phyloP scores from a whole-genome alignment of 805 yeast species.

The Saturnispora halmiae region DNA sequence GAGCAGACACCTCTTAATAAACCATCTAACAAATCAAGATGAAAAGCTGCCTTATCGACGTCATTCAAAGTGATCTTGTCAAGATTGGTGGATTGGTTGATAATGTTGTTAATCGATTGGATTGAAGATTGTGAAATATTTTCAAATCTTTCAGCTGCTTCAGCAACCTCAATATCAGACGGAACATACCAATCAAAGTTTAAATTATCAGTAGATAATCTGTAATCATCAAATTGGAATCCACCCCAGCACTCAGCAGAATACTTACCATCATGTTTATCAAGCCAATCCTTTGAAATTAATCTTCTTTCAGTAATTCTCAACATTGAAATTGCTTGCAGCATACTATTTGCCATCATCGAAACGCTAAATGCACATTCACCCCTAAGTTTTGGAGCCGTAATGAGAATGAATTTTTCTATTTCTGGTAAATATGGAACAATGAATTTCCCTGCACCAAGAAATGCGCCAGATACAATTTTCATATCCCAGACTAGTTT shows the following conservation, averaged over 20 bases:
- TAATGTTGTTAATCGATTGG: slow-evolving; percentile 43
- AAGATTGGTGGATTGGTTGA: slow-evolving; percentile 41
- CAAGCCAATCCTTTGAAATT: slow-evolving; percentile 37
- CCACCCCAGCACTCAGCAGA: slow-evolving; percentile 67
- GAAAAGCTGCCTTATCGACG: slow-evolving; percentile 20
- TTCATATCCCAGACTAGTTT: slow-evolving; percentile 62
- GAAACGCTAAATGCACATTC: slow-evolving; percentile 55
- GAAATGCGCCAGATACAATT: slow-evolving; percentile 58
- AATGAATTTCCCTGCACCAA: slow-evolving; percentile 52
- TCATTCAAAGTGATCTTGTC: slow-evolving; percentile 19
- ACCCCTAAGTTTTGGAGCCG: slow-evolving; percentile 39
- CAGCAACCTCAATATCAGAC: slow-evolving; percentile 39
- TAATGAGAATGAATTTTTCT: slow-evolving; percentile 36
- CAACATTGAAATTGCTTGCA: slow-evolving; percentile 55
- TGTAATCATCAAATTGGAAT: slow-evolving; percentile 44
- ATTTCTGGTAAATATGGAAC: slow-evolving; percentile 39
- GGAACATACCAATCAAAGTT: slow-evolving; percentile 75
- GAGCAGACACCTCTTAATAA: slow-evolving; percentile 57
- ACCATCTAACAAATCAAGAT: slow-evolving; percentile 22
- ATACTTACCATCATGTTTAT: slow-evolving; percentile 29
- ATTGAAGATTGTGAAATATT: slow-evolving; percentile 38
- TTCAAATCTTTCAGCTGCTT: slow-evolving; percentile 53
- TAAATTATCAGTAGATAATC: slow-evolving; percentile 42
- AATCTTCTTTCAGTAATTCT: slow-evolving; percentile 48
- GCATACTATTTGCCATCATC: slow-evolving; percentile 50